A percentile compares a stretch with the other conserved stretches of the same genome.
These are phyloP conservation scores for Solanum neorickii DNA, from an alignment of 257 asterid genomes.

Conservation along the genomic window DNA sequence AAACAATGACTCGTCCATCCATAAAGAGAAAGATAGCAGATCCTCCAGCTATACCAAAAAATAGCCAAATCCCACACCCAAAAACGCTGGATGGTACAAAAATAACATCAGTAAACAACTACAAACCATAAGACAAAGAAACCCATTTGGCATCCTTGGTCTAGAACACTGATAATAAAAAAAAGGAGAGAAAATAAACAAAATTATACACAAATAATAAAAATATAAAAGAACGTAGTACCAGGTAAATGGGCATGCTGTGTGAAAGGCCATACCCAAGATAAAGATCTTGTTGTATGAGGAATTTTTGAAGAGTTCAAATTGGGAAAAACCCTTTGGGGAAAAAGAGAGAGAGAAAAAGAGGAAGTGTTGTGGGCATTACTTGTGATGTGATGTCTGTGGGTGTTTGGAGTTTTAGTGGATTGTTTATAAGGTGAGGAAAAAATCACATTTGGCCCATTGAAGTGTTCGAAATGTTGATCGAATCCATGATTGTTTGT, in stretches of 20 bases:
- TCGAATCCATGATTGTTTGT: neutral
- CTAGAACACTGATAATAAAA: neutral
- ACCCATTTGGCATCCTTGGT: neutral
- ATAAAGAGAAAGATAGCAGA: neutral
- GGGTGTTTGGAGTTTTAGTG: slow-evolving; percentile 3
- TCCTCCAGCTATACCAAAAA: neutral
- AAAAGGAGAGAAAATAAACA: neutral
- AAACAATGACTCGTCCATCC: neutral
- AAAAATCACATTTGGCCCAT: slow-evolving; percentile 1
- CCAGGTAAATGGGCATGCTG: slow-evolving; percentile 99
- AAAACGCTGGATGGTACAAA: neutral
- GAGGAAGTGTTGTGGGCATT: neutral
- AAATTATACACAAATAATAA: neutral
- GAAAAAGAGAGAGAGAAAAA: slow-evolving; percentile 3
- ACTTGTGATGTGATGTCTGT: neutral
- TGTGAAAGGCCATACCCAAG: slow-evolving; percentile 84
- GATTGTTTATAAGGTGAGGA: neutral
- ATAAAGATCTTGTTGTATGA: slow-evolving; percentile 9
- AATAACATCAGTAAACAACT: neutral
- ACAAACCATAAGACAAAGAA: slow-evolving; percentile 4
- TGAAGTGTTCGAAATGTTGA: neutral
- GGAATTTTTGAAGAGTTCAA: slow-evolving; percentile 15
- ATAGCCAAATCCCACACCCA: neutral
- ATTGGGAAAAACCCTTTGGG: slow-evolving; percentile 1
- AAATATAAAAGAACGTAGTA: slow-evolving; percentile 12